Conservation (phyloP, 441 rosid genomes). For the Brassica hybrid region DNA sequence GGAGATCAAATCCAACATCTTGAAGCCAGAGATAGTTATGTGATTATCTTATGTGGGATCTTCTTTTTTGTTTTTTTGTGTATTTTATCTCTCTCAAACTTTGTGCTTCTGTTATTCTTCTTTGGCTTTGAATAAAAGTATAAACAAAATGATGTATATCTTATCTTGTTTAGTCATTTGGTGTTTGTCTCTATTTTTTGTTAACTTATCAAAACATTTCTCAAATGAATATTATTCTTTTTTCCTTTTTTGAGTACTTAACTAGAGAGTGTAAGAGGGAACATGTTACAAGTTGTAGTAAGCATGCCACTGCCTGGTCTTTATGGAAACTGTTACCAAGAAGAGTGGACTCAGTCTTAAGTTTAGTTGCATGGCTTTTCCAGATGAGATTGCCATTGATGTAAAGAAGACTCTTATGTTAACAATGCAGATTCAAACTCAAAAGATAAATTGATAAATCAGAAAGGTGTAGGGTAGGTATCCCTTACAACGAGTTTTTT, state of each 20-base stretch:
- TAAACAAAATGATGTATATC: slow-evolving; percentile 35
- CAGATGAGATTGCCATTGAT: neutral
- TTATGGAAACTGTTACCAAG: neutral
- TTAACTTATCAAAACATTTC: neutral
- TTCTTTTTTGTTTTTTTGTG: neutral
- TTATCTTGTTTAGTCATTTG: slow-evolving; percentile 22
- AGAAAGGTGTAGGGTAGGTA: slow-evolving; percentile 22
- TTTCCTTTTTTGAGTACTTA: neutral
- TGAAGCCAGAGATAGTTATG: slow-evolving; percentile 98
- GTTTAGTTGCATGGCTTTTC: neutral
- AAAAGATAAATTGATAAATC: neutral
- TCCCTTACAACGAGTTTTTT: slow-evolving; percentile 27
- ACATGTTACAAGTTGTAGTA: slow-evolving; percentile 60
- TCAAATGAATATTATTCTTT: slow-evolving; percentile 29
- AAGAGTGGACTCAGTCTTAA: neutral
- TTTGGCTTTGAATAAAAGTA: slow-evolving; percentile 35
- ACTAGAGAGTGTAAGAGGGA: slow-evolving; percentile 71
- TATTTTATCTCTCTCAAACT: slow-evolving; percentile 1
- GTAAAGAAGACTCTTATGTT: neutral
- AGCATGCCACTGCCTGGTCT: slow-evolving; percentile 53
- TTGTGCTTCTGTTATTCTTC: slow-evolving; percentile 5
- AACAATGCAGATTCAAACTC: neutral
- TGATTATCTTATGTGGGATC: slow-evolving; percentile 43
- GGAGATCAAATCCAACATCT: slow-evolving; percentile 89
- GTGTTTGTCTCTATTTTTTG: slow-evolving; percentile 30